Evolutionary conservation across 2,329 filamentous ascomycete species (phyloP).

Genomic region (Botryosphaeria agaves): DNA sequence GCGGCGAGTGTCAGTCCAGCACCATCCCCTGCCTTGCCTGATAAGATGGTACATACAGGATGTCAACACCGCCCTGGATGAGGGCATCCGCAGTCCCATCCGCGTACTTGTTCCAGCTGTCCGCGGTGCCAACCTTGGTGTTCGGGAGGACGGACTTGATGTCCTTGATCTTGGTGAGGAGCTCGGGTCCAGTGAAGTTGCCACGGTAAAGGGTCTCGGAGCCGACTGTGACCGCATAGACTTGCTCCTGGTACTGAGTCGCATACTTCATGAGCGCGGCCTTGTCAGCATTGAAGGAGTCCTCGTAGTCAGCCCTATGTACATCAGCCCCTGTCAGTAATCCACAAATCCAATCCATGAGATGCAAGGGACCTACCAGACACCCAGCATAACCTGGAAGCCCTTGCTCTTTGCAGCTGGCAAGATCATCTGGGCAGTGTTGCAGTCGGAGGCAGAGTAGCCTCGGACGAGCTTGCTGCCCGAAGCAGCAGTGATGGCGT

Average conservation of each 20-base stretch:
- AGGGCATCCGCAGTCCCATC: constrained; percentile 51
- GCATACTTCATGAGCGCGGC: constrained; percentile 35
- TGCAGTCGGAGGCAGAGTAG: constrained; percentile 50
- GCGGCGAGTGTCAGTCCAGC: not conserved
- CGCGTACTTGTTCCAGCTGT: constrained; percentile 56
- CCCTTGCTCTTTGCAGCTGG: constrained; percentile 47
- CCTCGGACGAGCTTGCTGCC: constrained; percentile 41
- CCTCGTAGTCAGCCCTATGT: constrained; percentile 41
- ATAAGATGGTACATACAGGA: constrained; percentile 26
- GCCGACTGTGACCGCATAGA: constrained; percentile 54
- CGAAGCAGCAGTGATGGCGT: constrained; percentile 35
- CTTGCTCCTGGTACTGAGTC: constrained; percentile 34
- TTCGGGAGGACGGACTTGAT: constrained; percentile 37
- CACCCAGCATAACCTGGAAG: constrained; percentile 51
- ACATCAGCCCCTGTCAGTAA: too few relatives aligned
- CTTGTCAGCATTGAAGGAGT: constrained; percentile 44
- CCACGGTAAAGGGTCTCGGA: constrained; percentile 55
- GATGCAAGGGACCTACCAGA: constrained; percentile 36
- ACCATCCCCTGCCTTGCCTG: not conserved
- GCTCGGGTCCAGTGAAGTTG: constrained; percentile 43
- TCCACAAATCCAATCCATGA: not conserved
- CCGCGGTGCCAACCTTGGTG: constrained; percentile 47
- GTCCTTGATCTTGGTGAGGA: constrained; percentile 43
- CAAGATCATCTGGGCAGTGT: constrained; percentile 43
- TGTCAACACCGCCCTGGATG: constrained; percentile 40